Evolutionary conservation across 2,329 filamentous ascomycete genomes (phyloP).

Genomic region (Sclerotinia subarctica): DNA sequence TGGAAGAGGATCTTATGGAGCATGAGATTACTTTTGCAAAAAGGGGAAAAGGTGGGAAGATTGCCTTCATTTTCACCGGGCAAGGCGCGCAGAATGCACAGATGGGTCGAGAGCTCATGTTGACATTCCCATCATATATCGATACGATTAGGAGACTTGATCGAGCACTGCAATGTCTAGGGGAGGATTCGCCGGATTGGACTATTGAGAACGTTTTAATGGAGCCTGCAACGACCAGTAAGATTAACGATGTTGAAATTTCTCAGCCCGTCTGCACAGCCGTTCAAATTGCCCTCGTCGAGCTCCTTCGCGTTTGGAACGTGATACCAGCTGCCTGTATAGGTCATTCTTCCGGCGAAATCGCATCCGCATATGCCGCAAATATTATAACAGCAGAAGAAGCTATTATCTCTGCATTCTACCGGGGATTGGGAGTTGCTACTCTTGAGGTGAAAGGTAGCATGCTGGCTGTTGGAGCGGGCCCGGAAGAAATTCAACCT

Average conservation of each 20-base stretch:
- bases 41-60: conserved; percentile 1
- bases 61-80: conserved; percentile 33
- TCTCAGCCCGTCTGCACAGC: conserved; percentile 46
- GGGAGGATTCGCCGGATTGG: conserved; percentile 18
- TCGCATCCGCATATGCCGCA: conserved; percentile 46
- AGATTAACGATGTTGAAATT: conserved; percentile 9
- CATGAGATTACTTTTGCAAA: conserved; percentile 14
- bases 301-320: conserved; percentile 44
- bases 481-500: conserved; percentile 4
- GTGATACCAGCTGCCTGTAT: conserved; percentile 41
- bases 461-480: conserved; percentile 26
- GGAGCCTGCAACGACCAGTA: conserved; percentile 33
- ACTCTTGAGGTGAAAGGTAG: conserved; percentile 5
- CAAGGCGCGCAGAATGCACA: conserved; percentile 35
- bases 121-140: conserved; percentile 19
- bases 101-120: conserved; percentile 31
- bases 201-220: conserved; percentile 33
- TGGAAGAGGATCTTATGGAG: conserved; percentile 8
- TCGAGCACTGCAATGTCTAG: conserved; percentile 3
- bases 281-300: conserved; percentile 46
- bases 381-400: conserved; percentile 36
- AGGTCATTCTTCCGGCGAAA: conserved; percentile 49
- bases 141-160: conserved; percentile 25
- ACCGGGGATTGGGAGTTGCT: conserved; percentile 29
- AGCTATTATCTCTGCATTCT: conserved; percentile 47